Conservation (phyloP, 495 filamentous ascomycete genomes). For the Xylaria castorea region DNA sequence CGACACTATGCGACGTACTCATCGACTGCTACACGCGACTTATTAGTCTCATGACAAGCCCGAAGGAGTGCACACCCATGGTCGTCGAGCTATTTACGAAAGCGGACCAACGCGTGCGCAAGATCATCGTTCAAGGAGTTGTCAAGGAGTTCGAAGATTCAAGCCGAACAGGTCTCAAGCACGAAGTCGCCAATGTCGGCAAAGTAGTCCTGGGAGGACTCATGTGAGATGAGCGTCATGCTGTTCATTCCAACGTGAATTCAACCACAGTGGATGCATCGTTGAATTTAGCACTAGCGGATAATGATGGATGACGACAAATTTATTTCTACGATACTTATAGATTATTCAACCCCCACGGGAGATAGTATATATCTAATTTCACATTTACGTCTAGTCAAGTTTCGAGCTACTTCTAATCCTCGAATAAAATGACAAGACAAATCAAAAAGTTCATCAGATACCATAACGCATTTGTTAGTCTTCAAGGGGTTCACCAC, state of each 20-base stretch:
- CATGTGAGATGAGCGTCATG: constrained; percentile 61
- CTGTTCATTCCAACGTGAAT: background rate
- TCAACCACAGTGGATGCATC: too few species aligned
- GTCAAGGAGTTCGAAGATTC: constrained; percentile 93
- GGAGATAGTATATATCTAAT: constrained; percentile 3
- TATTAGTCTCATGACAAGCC: constrained; percentile 69
- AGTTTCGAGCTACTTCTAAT: background rate
- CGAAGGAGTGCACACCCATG: constrained; percentile 64
- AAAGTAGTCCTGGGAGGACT: constrained; percentile 90
- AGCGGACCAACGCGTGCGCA: constrained; percentile 82
- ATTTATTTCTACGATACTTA: background rate
- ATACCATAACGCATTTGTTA: constrained; percentile 80
- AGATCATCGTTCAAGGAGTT: constrained; percentile 82
- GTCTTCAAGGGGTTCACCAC: constrained; percentile 66
- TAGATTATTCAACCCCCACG: constrained; percentile 5
- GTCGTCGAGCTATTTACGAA: constrained; percentile 87
- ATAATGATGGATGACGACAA: background rate
- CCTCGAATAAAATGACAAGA: background rate
- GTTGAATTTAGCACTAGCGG: background rate
- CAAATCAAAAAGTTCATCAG: constrained; percentile 72
- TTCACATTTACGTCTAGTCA: background rate
- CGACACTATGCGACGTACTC: constrained; percentile 94
- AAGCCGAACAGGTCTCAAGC: constrained; percentile 73
- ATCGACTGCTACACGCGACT: constrained; percentile 90
- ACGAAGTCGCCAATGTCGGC: constrained; percentile 81